These are phyloP conservation scores for Nymphaea colorata DNA, from an alignment of 164 flowering plant species.

Conservation along the genomic window DNA sequence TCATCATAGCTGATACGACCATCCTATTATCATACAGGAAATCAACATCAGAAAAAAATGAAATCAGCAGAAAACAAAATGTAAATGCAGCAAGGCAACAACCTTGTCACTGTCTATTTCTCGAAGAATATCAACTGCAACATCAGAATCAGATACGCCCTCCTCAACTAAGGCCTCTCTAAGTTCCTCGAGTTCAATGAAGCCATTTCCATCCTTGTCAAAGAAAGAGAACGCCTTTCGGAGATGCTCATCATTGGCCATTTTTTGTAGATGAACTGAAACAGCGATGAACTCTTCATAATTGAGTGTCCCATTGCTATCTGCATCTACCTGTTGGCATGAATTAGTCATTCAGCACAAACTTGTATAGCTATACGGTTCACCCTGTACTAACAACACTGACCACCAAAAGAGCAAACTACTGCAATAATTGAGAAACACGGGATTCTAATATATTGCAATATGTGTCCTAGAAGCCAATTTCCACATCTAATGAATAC, in stretches of 20 bases:
- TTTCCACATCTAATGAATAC: too few species aligned
- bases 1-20: slow-evolving; percentile 85
- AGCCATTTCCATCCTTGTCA: slow-evolving; percentile 70
- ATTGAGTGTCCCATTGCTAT: slow-evolving; percentile 70
- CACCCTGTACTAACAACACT: too few species aligned
- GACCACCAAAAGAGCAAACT: too few species aligned
- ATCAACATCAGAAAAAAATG: background rate
- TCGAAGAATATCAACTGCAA: slow-evolving; percentile 76
- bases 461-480: too few species aligned
- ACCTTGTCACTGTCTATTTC: slow-evolving; percentile 97
- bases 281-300: slow-evolving; percentile 81
- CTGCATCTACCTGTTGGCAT: slow-evolving; percentile 49
- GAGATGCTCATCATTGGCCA: slow-evolving; percentile 87
- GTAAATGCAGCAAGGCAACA: slow-evolving; percentile 1
- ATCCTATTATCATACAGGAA: slow-evolving; percentile 37
- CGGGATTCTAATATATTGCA: too few species aligned
- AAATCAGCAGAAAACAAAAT: background rate
- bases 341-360: too few species aligned
- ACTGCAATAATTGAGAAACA: too few species aligned
- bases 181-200: slow-evolving; percentile 73
- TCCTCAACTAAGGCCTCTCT: slow-evolving; percentile 68
- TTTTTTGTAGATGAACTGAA: slow-evolving; percentile 64
- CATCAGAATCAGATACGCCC: slow-evolving; percentile 48
- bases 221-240: slow-evolving; percentile 77
- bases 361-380: too few species aligned